phyloP scores from a whole-genome alignment of 345 rosid species.

The Salix exigua region DNA sequence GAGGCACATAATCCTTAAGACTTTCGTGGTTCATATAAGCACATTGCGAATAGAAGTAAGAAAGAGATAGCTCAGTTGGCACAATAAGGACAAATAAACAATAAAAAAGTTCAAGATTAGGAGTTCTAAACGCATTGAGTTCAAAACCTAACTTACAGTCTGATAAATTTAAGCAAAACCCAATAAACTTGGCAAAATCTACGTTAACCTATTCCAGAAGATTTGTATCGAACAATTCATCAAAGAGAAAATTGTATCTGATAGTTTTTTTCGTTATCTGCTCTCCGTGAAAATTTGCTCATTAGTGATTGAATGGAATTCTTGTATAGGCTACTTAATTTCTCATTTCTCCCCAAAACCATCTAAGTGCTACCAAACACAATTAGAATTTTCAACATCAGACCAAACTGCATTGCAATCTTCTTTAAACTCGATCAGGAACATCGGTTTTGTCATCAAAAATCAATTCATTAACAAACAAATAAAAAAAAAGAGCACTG shows the following conservation, averaged over 20 bases:
- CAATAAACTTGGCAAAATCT: not conserved
- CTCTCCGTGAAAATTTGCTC: not conserved
- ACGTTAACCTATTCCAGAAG: not conserved
- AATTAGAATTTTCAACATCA: not conserved
- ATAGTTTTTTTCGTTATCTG: not conserved
- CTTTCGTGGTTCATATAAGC: not conserved
- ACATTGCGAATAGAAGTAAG: not conserved
- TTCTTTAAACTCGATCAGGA: not conserved
- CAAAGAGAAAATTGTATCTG: too few relatives aligned
- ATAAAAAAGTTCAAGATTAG: not conserved
- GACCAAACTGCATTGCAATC: not conserved
- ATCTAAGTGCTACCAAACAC: not conserved
- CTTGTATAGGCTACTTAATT: too few relatives aligned
- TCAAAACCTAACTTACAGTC: not conserved
- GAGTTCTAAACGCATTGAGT: not conserved
- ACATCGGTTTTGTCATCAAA: not conserved
- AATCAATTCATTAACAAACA: not conserved
- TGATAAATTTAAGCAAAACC: not conserved
- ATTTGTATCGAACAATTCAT: not conserved
- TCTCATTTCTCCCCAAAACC: not conserved
- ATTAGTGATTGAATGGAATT: not conserved
- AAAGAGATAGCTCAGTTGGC: not conserved
- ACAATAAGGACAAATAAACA: not conserved
- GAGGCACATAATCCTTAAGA: slow-evolving; percentile 10
- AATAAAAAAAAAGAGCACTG: not conserved